Conservation (phyloP, 768 basidiomycete species). For the Lactifluus subvellereus region DNA sequence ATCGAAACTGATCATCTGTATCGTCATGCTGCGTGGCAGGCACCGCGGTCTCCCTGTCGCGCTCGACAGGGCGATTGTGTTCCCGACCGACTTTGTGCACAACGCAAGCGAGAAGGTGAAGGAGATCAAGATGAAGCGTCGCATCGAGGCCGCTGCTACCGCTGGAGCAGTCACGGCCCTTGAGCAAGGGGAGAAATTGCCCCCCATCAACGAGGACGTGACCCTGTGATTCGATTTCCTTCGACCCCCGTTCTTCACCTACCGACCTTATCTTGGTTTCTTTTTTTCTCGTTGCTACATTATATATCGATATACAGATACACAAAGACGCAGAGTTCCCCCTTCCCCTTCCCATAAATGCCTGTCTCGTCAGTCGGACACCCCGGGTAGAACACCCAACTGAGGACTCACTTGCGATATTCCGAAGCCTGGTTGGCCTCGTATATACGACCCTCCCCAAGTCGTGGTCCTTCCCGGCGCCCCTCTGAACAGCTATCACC, state of each 20-base stretch:
- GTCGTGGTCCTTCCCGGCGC: too few relatives aligned
- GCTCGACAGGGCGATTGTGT: slow-evolving; percentile 48
- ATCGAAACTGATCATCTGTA: slow-evolving; percentile 65
- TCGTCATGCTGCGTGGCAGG: slow-evolving; percentile 74
- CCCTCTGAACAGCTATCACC: too few relatives aligned
- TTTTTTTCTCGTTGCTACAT: too few relatives aligned
- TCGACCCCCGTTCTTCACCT: not conserved
- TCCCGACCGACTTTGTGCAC: slow-evolving; percentile 14
- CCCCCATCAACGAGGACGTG: not conserved
- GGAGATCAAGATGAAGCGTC: slow-evolving; percentile 4
- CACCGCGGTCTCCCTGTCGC: slow-evolving; percentile 68
- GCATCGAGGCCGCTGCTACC: not conserved
- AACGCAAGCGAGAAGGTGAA: slow-evolving; percentile 8
- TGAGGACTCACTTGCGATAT: too few relatives aligned
- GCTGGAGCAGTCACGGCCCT: not conserved
- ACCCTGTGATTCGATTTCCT: not conserved
- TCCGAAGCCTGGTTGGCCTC: too few relatives aligned
- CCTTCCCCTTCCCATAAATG: too few relatives aligned
- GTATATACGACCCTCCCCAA: too few relatives aligned
- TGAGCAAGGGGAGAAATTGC: not conserved
- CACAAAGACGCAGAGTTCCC: too few relatives aligned
- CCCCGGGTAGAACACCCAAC: too few relatives aligned
- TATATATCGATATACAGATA: too few relatives aligned
- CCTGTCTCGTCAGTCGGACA: too few relatives aligned
- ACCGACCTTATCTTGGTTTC: not conserved